Evolutionary conservation across 805 yeast genomes (phyloP), one percentile per base, ranked within the genome.

Genomic region (Sugiyamaella floridensis): DNA sequence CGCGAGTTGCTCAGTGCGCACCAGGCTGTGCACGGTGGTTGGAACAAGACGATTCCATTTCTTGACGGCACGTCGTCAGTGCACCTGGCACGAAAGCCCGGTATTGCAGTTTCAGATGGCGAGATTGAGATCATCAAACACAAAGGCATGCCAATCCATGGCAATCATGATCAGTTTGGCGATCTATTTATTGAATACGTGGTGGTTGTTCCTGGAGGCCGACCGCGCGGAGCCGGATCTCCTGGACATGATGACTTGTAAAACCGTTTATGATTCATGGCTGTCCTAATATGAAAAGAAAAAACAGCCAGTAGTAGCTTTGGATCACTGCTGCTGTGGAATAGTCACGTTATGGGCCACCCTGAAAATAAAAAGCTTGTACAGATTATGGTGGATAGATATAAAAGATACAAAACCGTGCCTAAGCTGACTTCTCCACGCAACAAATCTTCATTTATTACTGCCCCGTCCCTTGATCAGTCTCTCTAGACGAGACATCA

Each of bases 111-210:
- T 1, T 58, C 71, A 45, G 72, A 81, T 61, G 95, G 95, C 2
- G 86, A 88, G 58, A 73, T 85, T 7, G 96, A 93, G 66, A 67
- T 75, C 2, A 58, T 92, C 34, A 70, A 74, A 56, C 89, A 86
- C 6, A 83, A 78, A 61, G 99, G 99, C 20, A 89, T 93, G 97
- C 98, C 98, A 1, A 56, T 74, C 4, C 59, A 62, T 20, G 75
- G 71, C 42, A 75, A 75, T 40, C 71, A 71, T 19, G 81, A 76
- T 47, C 77, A 71, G 71, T 61, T 51, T 52, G 78, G 83, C 32
- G 80, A 79, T 55, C 68, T 80, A 54, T 77, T 68, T 60, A 67
- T 80, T 19, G 75, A 75, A 47, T 74, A 73, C 57, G 65, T 61
- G 40, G 73, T 74, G 6, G 58, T 72, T 14, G 22, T 58, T 41